Conservation (phyloP, 2,329 filamentous ascomycete species). For the Fusarium pseudograminearum region DNA sequence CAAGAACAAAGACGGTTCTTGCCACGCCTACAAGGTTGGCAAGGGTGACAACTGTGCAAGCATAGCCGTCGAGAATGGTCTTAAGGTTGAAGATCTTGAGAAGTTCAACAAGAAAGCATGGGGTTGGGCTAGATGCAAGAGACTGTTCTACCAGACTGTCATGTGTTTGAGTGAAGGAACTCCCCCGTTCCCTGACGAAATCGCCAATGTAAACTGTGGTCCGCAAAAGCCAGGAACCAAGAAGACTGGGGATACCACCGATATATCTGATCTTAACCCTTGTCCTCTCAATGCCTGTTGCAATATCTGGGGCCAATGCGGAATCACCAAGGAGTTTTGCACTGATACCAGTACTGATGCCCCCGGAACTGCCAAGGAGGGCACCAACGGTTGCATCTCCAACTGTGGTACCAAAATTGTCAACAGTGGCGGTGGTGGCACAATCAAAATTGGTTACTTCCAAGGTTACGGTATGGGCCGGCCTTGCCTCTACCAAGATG, state of each 20-base stretch:
- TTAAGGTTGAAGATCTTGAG: background rate
- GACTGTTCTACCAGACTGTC: background rate
- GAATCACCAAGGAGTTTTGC: conserved; percentile 9
- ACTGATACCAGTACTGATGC: conserved; percentile 3
- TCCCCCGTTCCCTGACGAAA: background rate
- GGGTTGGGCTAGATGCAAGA: conserved; percentile 1
- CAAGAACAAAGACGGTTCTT: background rate
- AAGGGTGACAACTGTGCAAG: background rate
- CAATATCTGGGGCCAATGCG: background rate
- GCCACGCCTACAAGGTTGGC: background rate
- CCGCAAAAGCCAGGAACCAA: background rate
- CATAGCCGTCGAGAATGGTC: background rate
- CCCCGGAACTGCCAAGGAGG: conserved; percentile 2
- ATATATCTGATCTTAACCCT: background rate
- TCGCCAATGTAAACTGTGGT: background rate
- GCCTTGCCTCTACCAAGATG: conserved; percentile 36
- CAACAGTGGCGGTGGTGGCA: conserved; percentile 1
- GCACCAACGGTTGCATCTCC: conserved; percentile 48
- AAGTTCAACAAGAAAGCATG: conserved; percentile 4
- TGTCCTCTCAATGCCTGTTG: conserved; percentile 8
- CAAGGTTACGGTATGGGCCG: conserved; percentile 8
- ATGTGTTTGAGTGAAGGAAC: conserved; percentile 5
- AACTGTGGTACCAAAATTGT: conserved; percentile 55
- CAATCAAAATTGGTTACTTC: conserved; percentile 5
- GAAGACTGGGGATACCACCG: background rate